These are phyloP conservation scores for Pelargonium fulgidum DNA, from an alignment of 441 rosid genomes.

Conservation along the genomic window DNA sequence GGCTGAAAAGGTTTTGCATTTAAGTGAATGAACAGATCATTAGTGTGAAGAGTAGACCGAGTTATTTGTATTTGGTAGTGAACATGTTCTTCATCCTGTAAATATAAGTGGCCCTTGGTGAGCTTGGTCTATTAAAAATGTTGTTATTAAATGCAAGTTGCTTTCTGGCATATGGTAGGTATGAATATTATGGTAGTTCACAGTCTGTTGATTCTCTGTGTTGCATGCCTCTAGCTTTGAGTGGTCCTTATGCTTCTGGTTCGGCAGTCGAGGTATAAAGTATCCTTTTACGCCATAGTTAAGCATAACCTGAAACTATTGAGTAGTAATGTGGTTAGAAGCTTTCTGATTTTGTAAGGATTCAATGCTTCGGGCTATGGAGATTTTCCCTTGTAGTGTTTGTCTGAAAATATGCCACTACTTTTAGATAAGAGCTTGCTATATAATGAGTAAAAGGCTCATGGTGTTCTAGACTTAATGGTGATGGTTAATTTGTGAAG, in stretches of 20 bases:
- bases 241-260: neutral
- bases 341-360: neutral
- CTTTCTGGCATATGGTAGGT: slow-evolving; percentile 1
- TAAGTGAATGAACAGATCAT: neutral
- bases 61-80: neutral
- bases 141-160: neutral
- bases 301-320: neutral
- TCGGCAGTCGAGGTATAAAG: neutral
- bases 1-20: neutral
- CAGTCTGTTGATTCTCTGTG: neutral
- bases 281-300: neutral
- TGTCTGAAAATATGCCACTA: neutral
- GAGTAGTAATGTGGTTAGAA: neutral
- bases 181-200: neutral
- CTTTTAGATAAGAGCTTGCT: neutral
- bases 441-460: neutral
- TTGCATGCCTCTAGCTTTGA: neutral
- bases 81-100: neutral
- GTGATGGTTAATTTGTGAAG: neutral
- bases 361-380: neutral
- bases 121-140: neutral
- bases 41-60: neutral
- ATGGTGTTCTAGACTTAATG: neutral
- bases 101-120: neutral
- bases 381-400: neutral